Conservation (phyloP, 106 monocot species). For the Phalaenopsis aphrodite region DNA sequence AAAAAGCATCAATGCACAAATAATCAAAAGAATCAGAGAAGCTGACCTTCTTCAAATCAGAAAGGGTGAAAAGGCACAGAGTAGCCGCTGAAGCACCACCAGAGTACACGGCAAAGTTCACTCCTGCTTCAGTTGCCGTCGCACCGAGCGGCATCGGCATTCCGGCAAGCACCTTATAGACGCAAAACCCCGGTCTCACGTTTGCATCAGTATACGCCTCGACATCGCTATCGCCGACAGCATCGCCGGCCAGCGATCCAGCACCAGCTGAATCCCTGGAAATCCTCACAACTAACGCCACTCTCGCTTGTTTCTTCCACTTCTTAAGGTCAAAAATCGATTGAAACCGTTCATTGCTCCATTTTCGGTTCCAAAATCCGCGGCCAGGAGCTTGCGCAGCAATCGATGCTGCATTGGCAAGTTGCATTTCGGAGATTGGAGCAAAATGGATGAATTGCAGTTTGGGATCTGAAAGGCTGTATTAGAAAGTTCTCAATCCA, state of each 20-base stretch:
- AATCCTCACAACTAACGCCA: not conserved
- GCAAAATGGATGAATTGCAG: not conserved
- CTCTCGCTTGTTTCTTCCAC: not conserved
- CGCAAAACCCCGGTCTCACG: not conserved
- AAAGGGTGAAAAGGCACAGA: conserved; percentile 65
- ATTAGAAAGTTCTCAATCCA: too few species aligned
- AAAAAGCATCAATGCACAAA: not conserved
- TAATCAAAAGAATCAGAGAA: not conserved
- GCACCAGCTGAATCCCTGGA: not conserved
- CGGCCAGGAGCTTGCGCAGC: not conserved
- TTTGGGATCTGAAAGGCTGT: too few species aligned
- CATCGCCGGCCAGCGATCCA: not conserved
- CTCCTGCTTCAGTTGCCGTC: conserved; percentile 48
- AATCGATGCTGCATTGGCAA: not conserved
- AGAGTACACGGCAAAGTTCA: conserved; percentile 74
- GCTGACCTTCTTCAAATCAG: conserved; percentile 44
- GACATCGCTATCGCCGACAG: conserved; percentile 9
- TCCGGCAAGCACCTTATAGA: conserved; percentile 34
- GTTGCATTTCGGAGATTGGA: conserved; percentile 2
- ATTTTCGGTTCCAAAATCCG: not conserved
- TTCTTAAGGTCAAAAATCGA: not conserved
- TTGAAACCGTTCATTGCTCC: not conserved
- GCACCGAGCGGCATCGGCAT: conserved; percentile 65
- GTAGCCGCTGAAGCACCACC: conserved; percentile 42
- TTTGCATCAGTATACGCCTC: conserved; percentile 9